phyloP scores from a whole-genome alignment of 1,139 yeast species.

The Scheffersomyces insectosa region DNA sequence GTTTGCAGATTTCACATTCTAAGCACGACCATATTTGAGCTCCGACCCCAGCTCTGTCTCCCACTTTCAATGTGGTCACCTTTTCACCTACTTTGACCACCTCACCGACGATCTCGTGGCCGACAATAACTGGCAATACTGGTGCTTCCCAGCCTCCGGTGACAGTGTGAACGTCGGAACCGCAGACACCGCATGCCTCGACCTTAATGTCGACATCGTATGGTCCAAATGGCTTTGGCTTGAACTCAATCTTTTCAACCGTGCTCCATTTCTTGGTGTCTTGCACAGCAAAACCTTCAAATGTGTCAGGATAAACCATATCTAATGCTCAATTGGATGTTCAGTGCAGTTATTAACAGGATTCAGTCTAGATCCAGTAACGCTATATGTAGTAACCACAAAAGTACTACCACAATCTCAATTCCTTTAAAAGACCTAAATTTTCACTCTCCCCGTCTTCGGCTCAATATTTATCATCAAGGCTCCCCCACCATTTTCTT shows the following conservation, averaged over 20 bases:
- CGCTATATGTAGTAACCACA: no score
- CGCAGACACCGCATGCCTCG: conserved; percentile 42
- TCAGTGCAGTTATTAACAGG: no score
- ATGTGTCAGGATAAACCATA: conserved; percentile 26
- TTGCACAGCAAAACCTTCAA: conserved; percentile 37
- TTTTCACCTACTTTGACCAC: conserved; percentile 44
- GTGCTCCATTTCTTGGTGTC: conserved; percentile 32
- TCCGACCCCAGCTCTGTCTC: conserved; percentile 54
- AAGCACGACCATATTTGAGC: conserved; percentile 48
- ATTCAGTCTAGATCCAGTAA: no score
- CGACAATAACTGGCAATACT: conserved; percentile 37
- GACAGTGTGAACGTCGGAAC: conserved; percentile 43
- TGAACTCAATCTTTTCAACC: conserved; percentile 27
- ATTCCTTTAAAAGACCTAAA: no score
- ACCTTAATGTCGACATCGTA: conserved; percentile 36
- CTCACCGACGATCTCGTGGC: conserved; percentile 51
- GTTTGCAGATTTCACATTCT: conserved; percentile 44
- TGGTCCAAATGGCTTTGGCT: conserved; percentile 29
- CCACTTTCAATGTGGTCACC: conserved; percentile 33
- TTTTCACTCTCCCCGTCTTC: no score
- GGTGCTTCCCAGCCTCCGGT: conserved; percentile 39
- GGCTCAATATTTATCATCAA: no score
- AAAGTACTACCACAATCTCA: no score
- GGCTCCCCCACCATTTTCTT: no score
- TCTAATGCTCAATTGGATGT: no score